phyloP scores from a whole-genome alignment of 2,329 filamentous ascomycete genomes.

The Xylariaceae sp. region DNA sequence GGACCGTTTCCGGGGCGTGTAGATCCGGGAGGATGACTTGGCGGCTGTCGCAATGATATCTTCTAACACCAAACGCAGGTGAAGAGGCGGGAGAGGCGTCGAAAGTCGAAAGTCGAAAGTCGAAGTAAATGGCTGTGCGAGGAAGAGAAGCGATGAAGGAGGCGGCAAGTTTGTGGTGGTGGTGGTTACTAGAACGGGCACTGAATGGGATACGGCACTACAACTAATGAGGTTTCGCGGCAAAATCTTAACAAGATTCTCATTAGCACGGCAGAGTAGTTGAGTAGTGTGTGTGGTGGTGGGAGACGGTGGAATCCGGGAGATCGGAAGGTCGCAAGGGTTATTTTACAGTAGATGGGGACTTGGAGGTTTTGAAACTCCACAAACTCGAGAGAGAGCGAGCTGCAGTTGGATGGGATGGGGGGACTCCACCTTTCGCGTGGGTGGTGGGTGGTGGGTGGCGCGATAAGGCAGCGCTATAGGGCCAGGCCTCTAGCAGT shows the following conservation, averaged over 20 bases:
- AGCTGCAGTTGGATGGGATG: conserved; percentile 21
- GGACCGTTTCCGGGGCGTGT: conserved; percentile 1
- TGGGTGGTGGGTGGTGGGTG: conserved; percentile 20
- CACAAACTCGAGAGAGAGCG: conserved; percentile 9
- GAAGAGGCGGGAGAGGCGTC: not conserved
- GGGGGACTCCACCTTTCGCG: conserved; percentile 16
- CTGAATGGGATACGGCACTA: not conserved
- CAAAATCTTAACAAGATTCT: conserved; percentile 24
- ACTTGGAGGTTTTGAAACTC: not conserved
- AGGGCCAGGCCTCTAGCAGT: not conserved
- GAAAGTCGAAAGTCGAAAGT: not conserved
- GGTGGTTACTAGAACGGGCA: conserved; percentile 19
- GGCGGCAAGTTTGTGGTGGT: conserved; percentile 12
- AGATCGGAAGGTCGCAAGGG: conserved; percentile 41
- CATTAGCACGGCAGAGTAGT: conserved; percentile 12
- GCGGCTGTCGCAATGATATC: conserved; percentile 2
- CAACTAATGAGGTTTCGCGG: conserved; percentile 23
- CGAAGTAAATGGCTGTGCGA: not conserved
- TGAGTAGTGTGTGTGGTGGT: not conserved
- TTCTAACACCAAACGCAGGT: conserved; percentile 1
- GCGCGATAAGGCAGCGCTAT: conserved; percentile 1
- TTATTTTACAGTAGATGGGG: conserved; percentile 20
- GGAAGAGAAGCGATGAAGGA: conserved; percentile 9
- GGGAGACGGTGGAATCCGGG: conserved; percentile 38
- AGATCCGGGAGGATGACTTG: not conserved